Conservation (phyloP, 1,284 basidiomycete species). For the Afroboletus lepidellus region DNA sequence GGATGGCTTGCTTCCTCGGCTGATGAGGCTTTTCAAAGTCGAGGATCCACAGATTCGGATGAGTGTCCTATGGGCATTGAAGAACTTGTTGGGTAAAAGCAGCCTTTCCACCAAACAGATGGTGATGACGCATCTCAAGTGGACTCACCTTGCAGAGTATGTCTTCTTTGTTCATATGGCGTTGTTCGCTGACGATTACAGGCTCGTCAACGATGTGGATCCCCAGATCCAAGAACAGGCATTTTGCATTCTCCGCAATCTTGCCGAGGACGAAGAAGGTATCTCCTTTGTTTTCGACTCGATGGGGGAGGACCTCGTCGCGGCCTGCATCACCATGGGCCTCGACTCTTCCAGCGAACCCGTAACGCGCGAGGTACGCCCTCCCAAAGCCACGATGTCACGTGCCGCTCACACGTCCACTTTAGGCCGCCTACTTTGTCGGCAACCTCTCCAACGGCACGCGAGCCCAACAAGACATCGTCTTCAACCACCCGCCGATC, state of each 20-base stretch:
- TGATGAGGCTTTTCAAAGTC: slow-evolving; percentile 55
- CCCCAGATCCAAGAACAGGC: slow-evolving; percentile 64
- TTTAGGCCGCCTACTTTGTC: slow-evolving; percentile 51
- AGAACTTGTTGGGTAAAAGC: slow-evolving; percentile 72
- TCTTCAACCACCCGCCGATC: slow-evolving; percentile 50
- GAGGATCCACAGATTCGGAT: slow-evolving; percentile 58
- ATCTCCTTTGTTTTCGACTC: slow-evolving; percentile 57
- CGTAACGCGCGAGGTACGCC: slow-evolving; percentile 50
- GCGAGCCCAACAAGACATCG: slow-evolving; percentile 43
- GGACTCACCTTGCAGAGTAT: slow-evolving; percentile 54
- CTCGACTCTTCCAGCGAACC: slow-evolving; percentile 50
- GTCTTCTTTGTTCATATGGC: slow-evolving; percentile 23
- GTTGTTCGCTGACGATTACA: slow-evolving; percentile 20
- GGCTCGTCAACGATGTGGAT: slow-evolving; percentile 51
- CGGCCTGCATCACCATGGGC: slow-evolving; percentile 44
- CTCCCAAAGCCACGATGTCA: too few species aligned
- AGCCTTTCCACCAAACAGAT: slow-evolving; percentile 54
- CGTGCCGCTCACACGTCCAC: background rate
- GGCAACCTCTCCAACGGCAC: slow-evolving; percentile 66
- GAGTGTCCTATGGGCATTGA: slow-evolving; percentile 79
- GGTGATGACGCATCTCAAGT: slow-evolving; percentile 65
- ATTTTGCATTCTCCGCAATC: slow-evolving; percentile 58
- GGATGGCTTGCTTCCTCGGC: slow-evolving; percentile 60
- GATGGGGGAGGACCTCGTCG: slow-evolving; percentile 46
- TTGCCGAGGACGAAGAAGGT: slow-evolving; percentile 60